A percentile compares a stretch with the other conserved stretches of the same genome.
Evolutionary conservation across 164 flowering plant species (phyloP).

Genomic region (Amborella trichopoda): DNA sequence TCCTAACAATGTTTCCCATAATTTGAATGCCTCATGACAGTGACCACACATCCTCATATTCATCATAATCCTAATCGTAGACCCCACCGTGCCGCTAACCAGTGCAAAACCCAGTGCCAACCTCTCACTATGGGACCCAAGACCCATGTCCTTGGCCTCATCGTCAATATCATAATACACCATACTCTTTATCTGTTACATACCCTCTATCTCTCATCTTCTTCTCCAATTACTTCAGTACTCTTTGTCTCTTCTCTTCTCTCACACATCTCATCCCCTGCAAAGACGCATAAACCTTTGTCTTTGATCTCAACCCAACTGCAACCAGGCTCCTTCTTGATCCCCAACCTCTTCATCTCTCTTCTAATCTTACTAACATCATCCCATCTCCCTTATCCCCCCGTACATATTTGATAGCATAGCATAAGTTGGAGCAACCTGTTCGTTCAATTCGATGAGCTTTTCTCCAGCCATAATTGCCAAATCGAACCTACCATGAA

Average conservation of each 20-base stretch:
- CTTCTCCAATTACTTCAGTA: constrained; percentile 32
- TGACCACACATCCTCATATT: constrained; percentile 61
- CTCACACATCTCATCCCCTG: constrained; percentile 31
- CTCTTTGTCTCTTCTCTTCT: too few relatives aligned
- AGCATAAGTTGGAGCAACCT: constrained; percentile 38
- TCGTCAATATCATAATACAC: constrained; percentile 55
- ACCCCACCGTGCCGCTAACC: constrained; percentile 38
- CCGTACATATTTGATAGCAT: constrained; percentile 50
- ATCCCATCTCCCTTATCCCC: constrained; percentile 46
- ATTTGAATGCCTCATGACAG: constrained; percentile 54
- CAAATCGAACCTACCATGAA: constrained; percentile 39
- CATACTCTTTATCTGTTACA: constrained; percentile 20
- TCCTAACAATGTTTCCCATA: constrained; percentile 39
- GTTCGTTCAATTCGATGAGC: constrained; percentile 30
- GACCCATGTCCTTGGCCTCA: constrained; percentile 37
- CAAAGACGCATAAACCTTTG: constrained; percentile 26
- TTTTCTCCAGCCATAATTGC: constrained; percentile 34
- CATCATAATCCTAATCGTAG: constrained; percentile 53
- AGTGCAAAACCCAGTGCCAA: constrained; percentile 54
- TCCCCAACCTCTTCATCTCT: constrained; percentile 35
- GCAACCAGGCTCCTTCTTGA: constrained; percentile 59
- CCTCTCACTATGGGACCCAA: constrained; percentile 56
- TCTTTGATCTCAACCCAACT: constrained; percentile 59
- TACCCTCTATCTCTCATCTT: constrained; percentile 49
- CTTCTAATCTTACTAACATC: constrained; percentile 18